phyloP scores from a whole-genome alignment of 805 yeast genomes.

The Ogataea methanolica region DNA sequence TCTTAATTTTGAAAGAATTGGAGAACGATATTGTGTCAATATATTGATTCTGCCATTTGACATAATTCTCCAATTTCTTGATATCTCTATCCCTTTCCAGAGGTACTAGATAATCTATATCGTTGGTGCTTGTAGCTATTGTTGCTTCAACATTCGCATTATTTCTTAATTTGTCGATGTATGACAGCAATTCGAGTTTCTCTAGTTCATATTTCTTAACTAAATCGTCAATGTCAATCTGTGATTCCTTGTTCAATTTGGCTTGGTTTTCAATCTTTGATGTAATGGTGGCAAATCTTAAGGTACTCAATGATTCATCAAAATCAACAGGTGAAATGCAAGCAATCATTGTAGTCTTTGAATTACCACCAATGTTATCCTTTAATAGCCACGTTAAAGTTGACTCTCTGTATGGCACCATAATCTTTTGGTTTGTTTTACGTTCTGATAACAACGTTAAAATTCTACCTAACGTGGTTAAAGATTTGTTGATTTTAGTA shows the following conservation, averaged over 20 bases:
- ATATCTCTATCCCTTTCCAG: conserved; percentile 5
- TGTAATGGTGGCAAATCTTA: conserved; percentile 75
- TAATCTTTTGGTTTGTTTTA: conserved; percentile 10
- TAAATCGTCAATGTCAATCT: conserved; percentile 33
- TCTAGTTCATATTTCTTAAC: conserved; percentile 24
- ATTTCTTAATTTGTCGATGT: conserved; percentile 11
- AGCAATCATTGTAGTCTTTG: conserved; percentile 84
- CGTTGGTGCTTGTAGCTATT: background rate
- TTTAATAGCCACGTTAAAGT: conserved; percentile 68
- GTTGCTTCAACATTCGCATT: background rate
- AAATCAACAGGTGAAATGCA: conserved; percentile 76
- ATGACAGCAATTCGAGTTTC: conserved; percentile 15
- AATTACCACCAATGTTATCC: conserved; percentile 76
- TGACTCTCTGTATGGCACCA: conserved; percentile 73
- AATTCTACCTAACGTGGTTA: conserved; percentile 75
- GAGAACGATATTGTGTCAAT: conserved; percentile 19
- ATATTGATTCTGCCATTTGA: conserved; percentile 23
- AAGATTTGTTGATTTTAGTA: conserved; percentile 67
- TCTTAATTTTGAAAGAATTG: conserved; percentile 6
- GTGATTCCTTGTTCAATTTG: conserved; percentile 38
- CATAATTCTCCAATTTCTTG: conserved; percentile 20
- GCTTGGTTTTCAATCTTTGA: conserved; percentile 65
- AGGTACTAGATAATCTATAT: background rate
- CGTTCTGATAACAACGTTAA: conserved; percentile 44
- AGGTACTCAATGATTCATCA: conserved; percentile 72